Base-by-base conservation (phyloP, 495 filamentous ascomycete genomes). In the Trichoderma virens region DNA sequence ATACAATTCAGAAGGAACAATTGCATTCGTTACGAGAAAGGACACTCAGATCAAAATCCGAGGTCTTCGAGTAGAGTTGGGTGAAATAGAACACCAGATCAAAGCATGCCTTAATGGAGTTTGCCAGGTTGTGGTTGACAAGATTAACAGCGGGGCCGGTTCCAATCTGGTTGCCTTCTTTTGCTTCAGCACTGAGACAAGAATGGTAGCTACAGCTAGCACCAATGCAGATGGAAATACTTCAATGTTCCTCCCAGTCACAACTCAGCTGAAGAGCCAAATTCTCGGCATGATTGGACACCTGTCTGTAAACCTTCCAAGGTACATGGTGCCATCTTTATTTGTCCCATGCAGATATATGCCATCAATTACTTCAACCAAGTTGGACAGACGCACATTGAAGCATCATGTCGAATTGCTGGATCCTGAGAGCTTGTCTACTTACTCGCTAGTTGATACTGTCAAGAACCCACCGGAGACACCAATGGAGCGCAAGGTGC, bases 331-430 rank as follows among this genome's bases (percentile, higher is more conserved):
- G 27, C 68, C 68, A 0, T 61, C 61, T 5, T 18, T 65, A 2
- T 68, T 61, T 43, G 62, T 70, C 28, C 30, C 28, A 11, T 34
- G 31, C 59, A 18, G 28, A 61, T 61, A 34, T 20, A 61, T 61
- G 59, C 59, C 59, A 8, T 39, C 20, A 8, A 34, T 35, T 90
- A 94, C 68, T 88, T 85, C 66, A 80, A 87, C 59, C 88, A 61
- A 61, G 28, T 5, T 61, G 7, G 30, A 61, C 28, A 23, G 59
- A 5, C 30, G 20, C 1, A 35, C 18, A 16, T 30, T 61, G 31
- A 34, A 39, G 35, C 28, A 20, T 13, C 8, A 20, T 7, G 31
- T 16, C 30, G 59, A 39, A 23, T 35, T 3, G 20, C 35, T 61
- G 13, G 35, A 18, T n/a, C 30, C 16, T 0, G 30, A 61, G 11